Evolutionary conservation across 2,329 filamentous ascomycete genomes (phyloP).

Genomic region (Hypoxylon sp.): DNA sequence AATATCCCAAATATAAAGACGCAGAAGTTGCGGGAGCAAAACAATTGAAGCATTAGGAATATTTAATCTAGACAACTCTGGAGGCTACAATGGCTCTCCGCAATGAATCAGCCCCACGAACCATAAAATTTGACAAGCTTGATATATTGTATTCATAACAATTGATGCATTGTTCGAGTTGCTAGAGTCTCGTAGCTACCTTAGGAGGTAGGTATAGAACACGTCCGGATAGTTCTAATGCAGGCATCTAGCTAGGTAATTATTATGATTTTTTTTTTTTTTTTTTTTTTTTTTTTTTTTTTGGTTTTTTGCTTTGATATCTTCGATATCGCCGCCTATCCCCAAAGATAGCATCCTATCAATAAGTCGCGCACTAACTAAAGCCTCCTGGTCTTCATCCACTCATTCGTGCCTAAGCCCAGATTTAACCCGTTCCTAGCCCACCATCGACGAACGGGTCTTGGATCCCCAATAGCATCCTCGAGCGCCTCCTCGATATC

Average conservation of each 20-base stretch:
- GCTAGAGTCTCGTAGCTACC: neutral
- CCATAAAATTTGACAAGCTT: neutral
- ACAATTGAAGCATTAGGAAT: neutral
- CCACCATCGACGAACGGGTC: conserved; percentile 88
- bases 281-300: too few species aligned
- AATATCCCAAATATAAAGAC: neutral
- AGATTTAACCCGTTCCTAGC: conserved; percentile 85
- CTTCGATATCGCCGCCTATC: neutral
- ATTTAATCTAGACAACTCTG: neutral
- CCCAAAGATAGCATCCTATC: neutral
- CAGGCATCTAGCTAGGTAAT: neutral
- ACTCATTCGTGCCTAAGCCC: conserved; percentile 86
- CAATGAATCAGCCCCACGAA: neutral
- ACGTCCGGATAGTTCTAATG: neutral
- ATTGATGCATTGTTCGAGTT: neutral
- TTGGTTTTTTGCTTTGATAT: neutral
- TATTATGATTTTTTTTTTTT: neutral
- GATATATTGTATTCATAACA: neutral
- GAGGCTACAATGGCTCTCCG: neutral
- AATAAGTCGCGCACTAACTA: conserved; percentile 51
- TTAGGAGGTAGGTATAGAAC: too few species aligned
- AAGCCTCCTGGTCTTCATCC: conserved; percentile 86
- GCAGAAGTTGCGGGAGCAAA: neutral
- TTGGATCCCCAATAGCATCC: conserved; percentile 82
- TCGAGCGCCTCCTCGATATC: conserved; percentile 96